Conservation (phyloP, 2,329 filamentous ascomycete genomes). For the Aspergillus sp. region DNA sequence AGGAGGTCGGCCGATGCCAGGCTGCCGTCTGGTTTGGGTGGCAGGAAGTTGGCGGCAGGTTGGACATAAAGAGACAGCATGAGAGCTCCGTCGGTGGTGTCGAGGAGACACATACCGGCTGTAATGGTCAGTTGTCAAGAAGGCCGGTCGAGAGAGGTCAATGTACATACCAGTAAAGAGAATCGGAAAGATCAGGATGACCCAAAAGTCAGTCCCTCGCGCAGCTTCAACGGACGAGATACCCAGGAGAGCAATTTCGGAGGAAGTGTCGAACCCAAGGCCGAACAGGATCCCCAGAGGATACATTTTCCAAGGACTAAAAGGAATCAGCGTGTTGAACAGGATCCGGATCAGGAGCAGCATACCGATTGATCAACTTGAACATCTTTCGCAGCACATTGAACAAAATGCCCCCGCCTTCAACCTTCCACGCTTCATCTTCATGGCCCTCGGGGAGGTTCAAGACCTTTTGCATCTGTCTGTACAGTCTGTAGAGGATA, state of each 20-base stretch:
- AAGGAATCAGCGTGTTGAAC: background rate
- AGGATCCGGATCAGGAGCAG: background rate
- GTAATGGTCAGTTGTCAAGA: background rate
- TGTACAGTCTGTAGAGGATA: constrained; percentile 71
- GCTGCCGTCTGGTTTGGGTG: constrained; percentile 16
- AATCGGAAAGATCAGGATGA: constrained; percentile 84
- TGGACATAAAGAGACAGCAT: constrained; percentile 90
- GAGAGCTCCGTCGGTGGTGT: constrained; percentile 83
- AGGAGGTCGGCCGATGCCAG: constrained; percentile 10
- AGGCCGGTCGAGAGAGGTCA: background rate
- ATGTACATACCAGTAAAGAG: constrained; percentile 65
- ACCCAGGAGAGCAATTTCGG: constrained; percentile 83
- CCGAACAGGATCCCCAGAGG: constrained; percentile 82
- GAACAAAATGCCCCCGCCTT: constrained; percentile 69
- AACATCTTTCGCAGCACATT: constrained; percentile 67
- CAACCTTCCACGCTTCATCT: constrained; percentile 55
- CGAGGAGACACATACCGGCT: constrained; percentile 91
- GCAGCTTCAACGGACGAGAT: constrained; percentile 83
- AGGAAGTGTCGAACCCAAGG: constrained; percentile 89
- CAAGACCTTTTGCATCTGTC: constrained; percentile 58
- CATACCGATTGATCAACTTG: constrained; percentile 53
- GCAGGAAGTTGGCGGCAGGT: constrained; percentile 35
- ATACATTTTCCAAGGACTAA: constrained; percentile 80
- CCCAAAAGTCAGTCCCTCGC: constrained; percentile 80
- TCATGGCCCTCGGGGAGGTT: constrained; percentile 37